Evolutionary conservation across 139 green algal species (phyloP).

Genomic region (Chlamydomonas sp.): DNA sequence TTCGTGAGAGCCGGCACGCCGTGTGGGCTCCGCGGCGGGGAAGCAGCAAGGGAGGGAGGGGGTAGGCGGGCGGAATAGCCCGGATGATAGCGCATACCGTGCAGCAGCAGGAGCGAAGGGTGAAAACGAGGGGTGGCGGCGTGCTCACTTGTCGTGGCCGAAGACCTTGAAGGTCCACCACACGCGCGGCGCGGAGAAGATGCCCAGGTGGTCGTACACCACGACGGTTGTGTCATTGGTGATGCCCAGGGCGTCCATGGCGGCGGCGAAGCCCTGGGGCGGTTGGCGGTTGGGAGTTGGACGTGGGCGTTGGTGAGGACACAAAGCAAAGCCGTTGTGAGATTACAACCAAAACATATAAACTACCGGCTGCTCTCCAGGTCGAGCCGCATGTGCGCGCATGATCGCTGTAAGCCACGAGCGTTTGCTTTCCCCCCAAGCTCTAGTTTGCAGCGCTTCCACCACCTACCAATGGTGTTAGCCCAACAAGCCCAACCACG

Average conservation of each 20-base stretch:
- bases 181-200: constrained; percentile 87
- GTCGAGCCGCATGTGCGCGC: too few relatives aligned
- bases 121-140: constrained; percentile 58
- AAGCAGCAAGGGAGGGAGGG: constrained; percentile 1
- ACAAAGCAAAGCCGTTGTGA: too few relatives aligned
- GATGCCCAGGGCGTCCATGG: constrained; percentile 85
- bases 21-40: background rate
- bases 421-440: too few relatives aligned
- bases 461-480: too few relatives aligned
- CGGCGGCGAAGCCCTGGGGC: constrained; percentile 79
- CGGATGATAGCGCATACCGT: background rate
- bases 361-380: too few relatives aligned
- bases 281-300: background rate
- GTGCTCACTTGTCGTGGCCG: constrained; percentile 75
- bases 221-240: constrained; percentile 74
- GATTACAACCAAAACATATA: too few relatives aligned
- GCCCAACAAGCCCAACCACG: background rate
- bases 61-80: background rate
- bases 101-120: too few relatives aligned
- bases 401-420: too few relatives aligned
- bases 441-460: too few relatives aligned
- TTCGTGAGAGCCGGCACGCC: too few relatives aligned
- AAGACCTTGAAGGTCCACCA: constrained; percentile 95
- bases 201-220: constrained; percentile 90
- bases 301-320: too few relatives aligned